Evolutionary conservation across 2,329 filamentous ascomycete species (phyloP), one percentile per base, ranked within the genome.

Genomic region (Allantophomopsis lycopodina): DNA sequence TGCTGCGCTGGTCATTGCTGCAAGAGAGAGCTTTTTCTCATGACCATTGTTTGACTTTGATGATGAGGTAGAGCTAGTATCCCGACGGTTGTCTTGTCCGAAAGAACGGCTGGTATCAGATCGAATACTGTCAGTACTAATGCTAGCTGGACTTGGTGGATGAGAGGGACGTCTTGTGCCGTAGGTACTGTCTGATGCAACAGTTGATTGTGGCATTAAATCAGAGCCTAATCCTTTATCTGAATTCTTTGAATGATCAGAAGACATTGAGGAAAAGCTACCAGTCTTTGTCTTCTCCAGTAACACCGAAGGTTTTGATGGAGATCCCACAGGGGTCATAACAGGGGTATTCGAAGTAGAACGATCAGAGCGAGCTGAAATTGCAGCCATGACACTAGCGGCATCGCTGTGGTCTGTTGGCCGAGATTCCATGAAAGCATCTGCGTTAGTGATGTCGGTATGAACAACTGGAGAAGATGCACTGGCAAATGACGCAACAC

Each of bases 381-480:
- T 64, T 32, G 75, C 76, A 40, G 79, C 78, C 67, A 87, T 84
- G 18, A 71, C 66, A 46, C 65, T 72, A 16, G 69, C 66, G 17
- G 80, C 80, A 52, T 73, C 64, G 42, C 65, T 66, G 37, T 76
- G 66, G 31, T 76, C 71, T 2, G 71, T 69, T 5, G 68, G 66
- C 2, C 64, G 50, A 12, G 62, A 71, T 12, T 69, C 65, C 44
- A 71, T 73, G 47, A 73, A 71, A 11, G 76, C 66, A 44, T 86
- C 79, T 15, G 76, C 75, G 45, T 79, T 78, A 1, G 73, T 68
- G 28, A 71, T 67, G 49, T 86, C 79, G 1, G 78, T 76, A 21
- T 73, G 76, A 6, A 88, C 71, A 15, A 79, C 63, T 2, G 83
- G 79, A 40, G 74, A 69, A 2, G 79, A 70, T 18, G 71, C 69